Evolutionary conservation across 208 protist genomes (phyloP).

Genomic region (Trypanosoma avium): DNA sequence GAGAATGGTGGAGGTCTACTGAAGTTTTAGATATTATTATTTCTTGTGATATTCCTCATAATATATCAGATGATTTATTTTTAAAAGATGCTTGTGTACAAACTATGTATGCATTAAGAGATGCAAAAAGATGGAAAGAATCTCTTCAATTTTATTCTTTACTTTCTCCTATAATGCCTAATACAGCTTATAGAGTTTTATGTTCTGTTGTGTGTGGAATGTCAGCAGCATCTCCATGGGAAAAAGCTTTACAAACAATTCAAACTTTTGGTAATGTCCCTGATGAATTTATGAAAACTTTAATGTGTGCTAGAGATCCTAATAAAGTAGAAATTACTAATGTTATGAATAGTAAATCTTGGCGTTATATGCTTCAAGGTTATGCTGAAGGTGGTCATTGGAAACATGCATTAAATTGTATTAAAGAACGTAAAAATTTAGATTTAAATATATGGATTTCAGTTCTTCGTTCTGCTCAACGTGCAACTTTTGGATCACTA

Average conservation of each 20-base stretch:
- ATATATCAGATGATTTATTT: conserved; percentile 41
- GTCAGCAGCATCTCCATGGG: conserved; percentile 49
- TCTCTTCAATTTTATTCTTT: conserved; percentile 42
- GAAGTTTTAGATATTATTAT: conserved; percentile 75
- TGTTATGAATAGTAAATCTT: neutral
- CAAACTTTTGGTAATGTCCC: conserved; percentile 20
- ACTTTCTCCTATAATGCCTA: conserved; percentile 38
- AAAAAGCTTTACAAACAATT: conserved; percentile 23
- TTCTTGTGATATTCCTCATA: conserved; percentile 30
- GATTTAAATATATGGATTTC: conserved; percentile 14
- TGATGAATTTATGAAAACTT: conserved; percentile 28
- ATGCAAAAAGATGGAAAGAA: conserved; percentile 58
- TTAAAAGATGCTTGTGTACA: conserved; percentile 55
- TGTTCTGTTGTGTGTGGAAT: conserved; percentile 47
- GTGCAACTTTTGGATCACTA: conserved; percentile 21
- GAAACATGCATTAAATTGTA: conserved; percentile 18
- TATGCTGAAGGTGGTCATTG: conserved; percentile 32
- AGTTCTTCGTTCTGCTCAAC: conserved; percentile 27
- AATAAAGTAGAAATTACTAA: neutral
- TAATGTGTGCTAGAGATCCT: conserved; percentile 22
- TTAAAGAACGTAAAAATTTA: neutral
- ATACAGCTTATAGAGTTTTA: conserved; percentile 28
- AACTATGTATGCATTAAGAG: conserved; percentile 48
- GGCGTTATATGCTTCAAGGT: conserved; percentile 32
- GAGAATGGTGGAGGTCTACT: conserved; percentile 57